A percentile compares a stretch with the other conserved stretches of the same genome.
These are phyloP conservation scores for Cucurbita maxima DNA, from an alignment of 306 rosid genomes.

Conservation along the genomic window DNA sequence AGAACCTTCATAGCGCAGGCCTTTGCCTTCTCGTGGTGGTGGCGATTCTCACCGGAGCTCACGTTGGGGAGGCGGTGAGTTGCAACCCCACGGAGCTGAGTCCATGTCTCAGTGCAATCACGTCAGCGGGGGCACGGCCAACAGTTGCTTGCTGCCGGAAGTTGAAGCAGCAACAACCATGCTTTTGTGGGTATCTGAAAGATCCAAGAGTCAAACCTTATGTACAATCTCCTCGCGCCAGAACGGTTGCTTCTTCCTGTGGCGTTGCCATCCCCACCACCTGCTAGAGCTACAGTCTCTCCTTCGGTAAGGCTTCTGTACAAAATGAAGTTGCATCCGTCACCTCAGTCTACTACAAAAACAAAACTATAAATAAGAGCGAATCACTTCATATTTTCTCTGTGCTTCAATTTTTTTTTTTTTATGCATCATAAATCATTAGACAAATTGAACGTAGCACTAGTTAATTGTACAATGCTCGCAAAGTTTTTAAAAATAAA, in stretches of 20 bases:
- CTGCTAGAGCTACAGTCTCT: background rate
- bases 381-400: background rate
- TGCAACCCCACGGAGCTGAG: constrained; percentile 14
- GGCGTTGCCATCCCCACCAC: background rate
- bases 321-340: background rate
- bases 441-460: no score
- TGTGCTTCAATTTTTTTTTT: background rate
- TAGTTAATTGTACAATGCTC: no score
- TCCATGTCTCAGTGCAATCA: constrained; percentile 4
- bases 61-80: background rate
- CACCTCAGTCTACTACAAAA: background rate
- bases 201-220: background rate
- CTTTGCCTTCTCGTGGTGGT: background rate
- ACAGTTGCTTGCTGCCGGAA: constrained; percentile 33
- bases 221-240: background rate
- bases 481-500: no score
- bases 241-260: background rate
- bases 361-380: background rate
- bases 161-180: background rate
- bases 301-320: background rate
- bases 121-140: constrained; percentile 4
- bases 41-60: background rate
- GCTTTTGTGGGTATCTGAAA: background rate
- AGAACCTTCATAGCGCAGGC: background rate
- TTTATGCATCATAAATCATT: no score